Conservation (phyloP, 441 rosid species). For the Mallotus japonicus region DNA sequence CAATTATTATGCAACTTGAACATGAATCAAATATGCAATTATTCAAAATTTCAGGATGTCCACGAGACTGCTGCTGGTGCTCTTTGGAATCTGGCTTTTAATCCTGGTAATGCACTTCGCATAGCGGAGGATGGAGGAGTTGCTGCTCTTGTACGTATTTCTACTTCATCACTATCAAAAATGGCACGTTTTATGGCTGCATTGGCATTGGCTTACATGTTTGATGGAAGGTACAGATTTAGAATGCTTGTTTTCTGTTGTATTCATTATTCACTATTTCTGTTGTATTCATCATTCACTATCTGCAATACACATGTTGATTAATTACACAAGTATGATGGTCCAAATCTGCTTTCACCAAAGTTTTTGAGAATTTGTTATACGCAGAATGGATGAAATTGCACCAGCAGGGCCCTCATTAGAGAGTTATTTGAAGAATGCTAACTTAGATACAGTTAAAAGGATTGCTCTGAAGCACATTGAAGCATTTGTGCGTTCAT, state of each 20-base stretch:
- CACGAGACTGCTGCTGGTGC: constrained; percentile 70
- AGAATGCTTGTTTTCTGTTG: background rate
- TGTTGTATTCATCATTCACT: background rate
- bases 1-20: background rate
- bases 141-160: constrained; percentile 45
- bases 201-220: constrained; percentile 51
- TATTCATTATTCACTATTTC: background rate
- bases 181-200: constrained; percentile 65
- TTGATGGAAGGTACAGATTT: constrained; percentile 45
- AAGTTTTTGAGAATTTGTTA: constrained; percentile 12
- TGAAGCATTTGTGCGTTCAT: constrained; percentile 36
- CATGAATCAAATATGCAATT: constrained; percentile 9
- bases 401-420: constrained; percentile 31
- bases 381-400: constrained; percentile 44
- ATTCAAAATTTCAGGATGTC: constrained; percentile 41
- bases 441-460: constrained; percentile 31
- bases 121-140: constrained; percentile 57
- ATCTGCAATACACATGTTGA: background rate
- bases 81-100: constrained; percentile 58
- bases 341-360: background rate
- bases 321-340: constrained; percentile 2
- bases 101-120: constrained; percentile 48
- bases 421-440: constrained; percentile 32
- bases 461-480: constrained; percentile 42
- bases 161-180: constrained; percentile 47